phyloP scores from a whole-genome alignment of 176 grass and related monocot species.

The Musa itinerans region DNA sequence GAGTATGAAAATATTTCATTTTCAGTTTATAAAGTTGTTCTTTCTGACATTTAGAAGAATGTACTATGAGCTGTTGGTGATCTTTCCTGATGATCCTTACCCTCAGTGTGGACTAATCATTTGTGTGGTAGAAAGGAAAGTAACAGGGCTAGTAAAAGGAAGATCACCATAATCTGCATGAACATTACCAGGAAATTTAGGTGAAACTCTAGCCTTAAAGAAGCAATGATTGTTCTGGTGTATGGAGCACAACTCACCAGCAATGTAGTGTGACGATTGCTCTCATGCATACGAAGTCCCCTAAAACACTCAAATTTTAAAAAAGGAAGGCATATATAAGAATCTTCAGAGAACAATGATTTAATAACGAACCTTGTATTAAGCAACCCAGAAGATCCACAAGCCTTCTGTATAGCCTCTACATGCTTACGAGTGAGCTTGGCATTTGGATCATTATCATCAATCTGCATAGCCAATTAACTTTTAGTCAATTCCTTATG shows the following conservation, averaged over 20 bases:
- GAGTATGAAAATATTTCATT: too few species aligned
- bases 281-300: background rate
- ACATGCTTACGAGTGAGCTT: slow-evolving; percentile 45
- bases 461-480: slow-evolving; percentile 2
- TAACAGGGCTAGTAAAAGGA: background rate
- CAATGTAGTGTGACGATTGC: background rate
- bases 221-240: background rate
- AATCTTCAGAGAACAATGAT: background rate
- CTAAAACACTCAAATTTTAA: background rate
- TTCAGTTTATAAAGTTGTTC: too few species aligned
- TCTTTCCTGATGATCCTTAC: too few species aligned
- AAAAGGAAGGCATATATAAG: background rate
- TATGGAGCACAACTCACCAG: background rate
- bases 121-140: background rate
- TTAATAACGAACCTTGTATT: slow-evolving; percentile 48
- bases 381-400: slow-evolving; percentile 52
- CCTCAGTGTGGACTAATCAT: background rate
- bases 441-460: slow-evolving; percentile 28
- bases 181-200: background rate
- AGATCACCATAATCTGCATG: slow-evolving; percentile 8
- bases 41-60: too few species aligned
- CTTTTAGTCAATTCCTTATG: background rate
- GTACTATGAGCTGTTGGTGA: too few species aligned
- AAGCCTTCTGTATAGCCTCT: slow-evolving; percentile 57
- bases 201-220: background rate